Conservation (phyloP, 2,329 filamentous ascomycete species). For the Gaeumannomyces sp. region DNA sequence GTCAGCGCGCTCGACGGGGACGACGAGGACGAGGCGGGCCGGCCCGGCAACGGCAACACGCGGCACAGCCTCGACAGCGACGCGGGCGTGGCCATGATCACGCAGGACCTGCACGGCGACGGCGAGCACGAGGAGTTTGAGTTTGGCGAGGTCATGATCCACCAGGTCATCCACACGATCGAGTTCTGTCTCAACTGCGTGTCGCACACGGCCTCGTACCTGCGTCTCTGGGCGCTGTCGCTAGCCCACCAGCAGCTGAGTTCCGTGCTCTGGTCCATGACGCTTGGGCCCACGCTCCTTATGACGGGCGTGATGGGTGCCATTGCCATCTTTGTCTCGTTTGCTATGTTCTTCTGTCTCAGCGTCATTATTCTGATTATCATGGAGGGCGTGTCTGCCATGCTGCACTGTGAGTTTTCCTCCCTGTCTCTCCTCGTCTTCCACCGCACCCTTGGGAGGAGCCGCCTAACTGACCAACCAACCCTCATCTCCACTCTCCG, state of each 20-base stretch:
- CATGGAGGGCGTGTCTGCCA: constrained; percentile 94
- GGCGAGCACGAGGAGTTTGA: constrained; percentile 96
- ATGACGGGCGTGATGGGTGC: constrained; percentile 63
- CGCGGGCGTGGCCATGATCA: constrained; percentile 78
- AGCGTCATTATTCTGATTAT: constrained; percentile 65
- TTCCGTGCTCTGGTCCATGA: constrained; percentile 95
- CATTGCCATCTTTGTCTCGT: constrained; percentile 73
- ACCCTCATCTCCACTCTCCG: constrained; percentile 43
- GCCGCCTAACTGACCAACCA: not conserved
- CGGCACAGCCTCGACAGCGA: constrained; percentile 54
- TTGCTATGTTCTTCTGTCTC: constrained; percentile 89
- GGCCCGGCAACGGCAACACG: constrained; percentile 36
- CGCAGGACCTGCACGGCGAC: constrained; percentile 67
- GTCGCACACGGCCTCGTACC: constrained; percentile 96
- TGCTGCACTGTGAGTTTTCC: constrained; percentile 61
- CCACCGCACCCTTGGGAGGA: not conserved
- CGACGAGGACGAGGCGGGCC: constrained; percentile 58
- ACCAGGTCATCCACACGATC: constrained; percentile 98
- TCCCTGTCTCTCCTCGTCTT: not conserved
- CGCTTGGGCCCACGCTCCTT: constrained; percentile 68
- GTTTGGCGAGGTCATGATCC: constrained; percentile 96
- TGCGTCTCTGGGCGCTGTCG: constrained; percentile 95
- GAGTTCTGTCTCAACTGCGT: constrained; percentile 99
- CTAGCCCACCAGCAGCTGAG: constrained; percentile 96
- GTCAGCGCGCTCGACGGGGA: constrained; percentile 89